Base-by-base conservation (phyloP, 805 yeast genomes). In the Ogataea haglerorum region DNA sequence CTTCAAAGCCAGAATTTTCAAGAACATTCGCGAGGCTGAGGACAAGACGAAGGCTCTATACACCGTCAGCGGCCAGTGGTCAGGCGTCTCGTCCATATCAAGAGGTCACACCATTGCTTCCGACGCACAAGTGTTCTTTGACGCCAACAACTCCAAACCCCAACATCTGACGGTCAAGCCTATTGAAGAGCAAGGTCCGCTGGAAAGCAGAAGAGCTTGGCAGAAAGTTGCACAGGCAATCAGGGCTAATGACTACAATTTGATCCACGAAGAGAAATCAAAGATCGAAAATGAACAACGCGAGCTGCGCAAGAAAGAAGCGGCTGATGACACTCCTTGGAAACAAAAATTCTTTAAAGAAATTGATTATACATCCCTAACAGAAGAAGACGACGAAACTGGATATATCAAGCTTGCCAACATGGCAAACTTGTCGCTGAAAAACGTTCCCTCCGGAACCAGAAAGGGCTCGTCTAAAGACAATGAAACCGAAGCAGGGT, bases 161-260 rank as follows among this genome's bases (percentile, higher is more conserved):
- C 80, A 78, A 47, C 77, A 72, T 32, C 68, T 90, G 40, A 50
- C 51, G 13, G 96, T 91, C 34, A 89, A 87, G 63, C 95, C 95
- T 36, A 69, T 86, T 38, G 88, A 78, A 51, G 71, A 85, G 49
- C 98, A 93, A 68, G 74, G 83, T 62, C 76, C 68, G 25, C 71
- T 90, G 52, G 99, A 91, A 67, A 73, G 87, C 43, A 82, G 96
- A 67, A 78, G 70, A 53, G 97, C 97, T 10, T 91, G 99, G 99
- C 54, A 60, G 37, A 76, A 80, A 49, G 98, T 93, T 18, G 95
- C 97, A 0, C 86, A 73, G 8, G 98, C 98, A 12, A 84, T 89
- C 54, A 77, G 73, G 43, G 63, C 67, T 16, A 85, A 91, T 32
- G 83, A 89, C 61, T 87, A 76, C 65, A 86, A 85, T 52, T 64